phyloP scores from a whole-genome alignment of 225 moss, liverwort and hornwort genomes.

The Climacium dendroides region DNA sequence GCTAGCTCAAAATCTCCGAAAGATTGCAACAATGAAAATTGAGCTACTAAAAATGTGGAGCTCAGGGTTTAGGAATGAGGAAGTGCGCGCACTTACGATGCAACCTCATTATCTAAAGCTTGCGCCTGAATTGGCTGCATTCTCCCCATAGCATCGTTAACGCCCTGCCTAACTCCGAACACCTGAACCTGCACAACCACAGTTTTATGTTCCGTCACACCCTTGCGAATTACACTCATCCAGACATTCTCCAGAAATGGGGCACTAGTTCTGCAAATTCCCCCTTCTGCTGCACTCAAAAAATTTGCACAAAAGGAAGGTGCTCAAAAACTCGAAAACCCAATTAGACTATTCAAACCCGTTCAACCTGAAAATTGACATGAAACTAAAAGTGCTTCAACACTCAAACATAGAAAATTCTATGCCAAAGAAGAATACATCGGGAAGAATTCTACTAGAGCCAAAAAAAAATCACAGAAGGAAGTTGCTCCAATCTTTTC shows the following conservation, averaged over 20 bases:
- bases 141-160: neutral
- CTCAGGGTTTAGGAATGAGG: neutral
- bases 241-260: neutral
- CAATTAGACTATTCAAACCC: neutral
- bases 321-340: neutral
- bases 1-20: neutral
- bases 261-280: neutral
- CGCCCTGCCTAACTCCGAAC: neutral
- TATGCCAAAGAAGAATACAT: neutral
- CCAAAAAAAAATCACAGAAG: neutral
- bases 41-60: neutral
- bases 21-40: neutral
- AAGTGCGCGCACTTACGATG: constrained; percentile 8
- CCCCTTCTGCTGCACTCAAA: neutral
- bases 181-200: constrained; percentile 3
- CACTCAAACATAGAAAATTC: neutral
- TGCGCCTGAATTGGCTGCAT: constrained; percentile 27
- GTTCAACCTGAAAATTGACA: neutral
- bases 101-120: constrained; percentile 35
- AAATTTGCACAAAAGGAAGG: neutral
- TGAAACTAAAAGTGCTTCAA: neutral
- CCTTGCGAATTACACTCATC: neutral
- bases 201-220: neutral
- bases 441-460: neutral
- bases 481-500: neutral